Percentiles rank a stretch among this genome's conserved stretches.
These are phyloP conservation scores for Epicoccum nigrum DNA, from an alignment of 2,329 filamentous ascomycete genomes.

Conservation along the genomic window DNA sequence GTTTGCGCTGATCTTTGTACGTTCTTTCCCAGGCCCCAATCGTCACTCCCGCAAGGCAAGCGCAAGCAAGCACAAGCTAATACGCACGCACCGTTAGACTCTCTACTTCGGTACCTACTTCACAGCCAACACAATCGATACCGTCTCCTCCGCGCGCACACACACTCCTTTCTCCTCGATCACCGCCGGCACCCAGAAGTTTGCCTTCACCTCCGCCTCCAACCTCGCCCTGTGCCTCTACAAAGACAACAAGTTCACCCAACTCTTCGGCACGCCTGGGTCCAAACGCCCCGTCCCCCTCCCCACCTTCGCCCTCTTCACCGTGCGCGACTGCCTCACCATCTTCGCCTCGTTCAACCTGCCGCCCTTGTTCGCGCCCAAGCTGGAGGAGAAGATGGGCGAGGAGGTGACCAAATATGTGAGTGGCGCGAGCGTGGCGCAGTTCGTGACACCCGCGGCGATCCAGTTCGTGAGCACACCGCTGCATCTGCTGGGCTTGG, in stretches of 20 bases:
- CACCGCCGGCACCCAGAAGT: constrained; percentile 79
- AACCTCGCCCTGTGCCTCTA: constrained; percentile 88
- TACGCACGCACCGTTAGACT: constrained; percentile 40
- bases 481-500: constrained; percentile 81
- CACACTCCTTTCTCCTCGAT: constrained; percentile 63
- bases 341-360: constrained; percentile 94
- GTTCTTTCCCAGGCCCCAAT: constrained; percentile 21
- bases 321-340: constrained; percentile 81
- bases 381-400: constrained; percentile 54
- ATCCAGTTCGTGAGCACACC: constrained; percentile 83
- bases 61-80: background rate
- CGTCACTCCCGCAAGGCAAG: too few relatives aligned
- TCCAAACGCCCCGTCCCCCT: constrained; percentile 63
- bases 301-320: constrained; percentile 78
- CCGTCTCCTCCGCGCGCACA: constrained; percentile 68
- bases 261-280: constrained; percentile 71
- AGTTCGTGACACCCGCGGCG: constrained; percentile 79
- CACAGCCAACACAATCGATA: constrained; percentile 87
- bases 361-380: constrained; percentile 76
- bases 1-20: constrained; percentile 66
- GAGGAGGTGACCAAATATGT: constrained; percentile 61
- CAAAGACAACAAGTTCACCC: constrained; percentile 86
- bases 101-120: constrained; percentile 90
- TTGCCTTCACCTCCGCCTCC: constrained; percentile 76
- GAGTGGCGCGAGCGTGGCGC: constrained; percentile 61